A percentile compares a stretch with the other conserved stretches of the same genome.
These are phyloP conservation scores for Microdochium nivale DNA, from an alignment of 2,329 filamentous ascomycete species.

Conservation along the genomic window DNA sequence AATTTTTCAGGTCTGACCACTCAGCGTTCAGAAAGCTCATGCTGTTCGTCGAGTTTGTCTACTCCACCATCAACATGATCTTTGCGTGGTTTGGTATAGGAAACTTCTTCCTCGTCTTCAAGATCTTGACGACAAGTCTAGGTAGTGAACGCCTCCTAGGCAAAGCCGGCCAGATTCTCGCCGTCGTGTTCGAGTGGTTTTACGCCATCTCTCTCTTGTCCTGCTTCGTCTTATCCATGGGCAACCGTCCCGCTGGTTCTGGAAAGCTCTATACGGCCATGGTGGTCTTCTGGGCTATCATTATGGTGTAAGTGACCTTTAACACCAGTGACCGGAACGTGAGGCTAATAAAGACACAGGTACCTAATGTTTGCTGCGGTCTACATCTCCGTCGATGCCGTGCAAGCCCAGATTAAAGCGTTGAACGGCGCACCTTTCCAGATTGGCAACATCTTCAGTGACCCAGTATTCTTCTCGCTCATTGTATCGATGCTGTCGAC, in stretches of 20 bases:
- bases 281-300: conserved; percentile 95
- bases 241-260: conserved; percentile 89
- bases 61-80: conserved; percentile 93
- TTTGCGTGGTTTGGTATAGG: conserved; percentile 98
- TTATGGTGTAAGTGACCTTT: conserved; percentile 66
- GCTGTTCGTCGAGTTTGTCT: conserved; percentile 87
- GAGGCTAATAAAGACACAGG: conserved; percentile 29
- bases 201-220: conserved; percentile 88
- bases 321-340: neutral
- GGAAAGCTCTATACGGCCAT: conserved; percentile 92
- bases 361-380: conserved; percentile 93
- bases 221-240: conserved; percentile 89
- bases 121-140: conserved; percentile 85
- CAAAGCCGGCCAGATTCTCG: conserved; percentile 67
- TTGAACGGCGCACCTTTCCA: conserved; percentile 48
- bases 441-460: conserved; percentile 67
- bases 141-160: conserved; percentile 63
- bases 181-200: conserved; percentile 90
- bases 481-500: conserved; percentile 90
- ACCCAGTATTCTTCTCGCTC: conserved; percentile 84
- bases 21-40: conserved; percentile 78
- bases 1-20: conserved; percentile 91
- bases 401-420: conserved; percentile 55
- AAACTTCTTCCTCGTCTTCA: conserved; percentile 99
- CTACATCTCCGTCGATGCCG: conserved; percentile 84